Base-by-base conservation (phyloP, 2,329 filamentous ascomycete species). In the Xylariaceae sp. region DNA sequence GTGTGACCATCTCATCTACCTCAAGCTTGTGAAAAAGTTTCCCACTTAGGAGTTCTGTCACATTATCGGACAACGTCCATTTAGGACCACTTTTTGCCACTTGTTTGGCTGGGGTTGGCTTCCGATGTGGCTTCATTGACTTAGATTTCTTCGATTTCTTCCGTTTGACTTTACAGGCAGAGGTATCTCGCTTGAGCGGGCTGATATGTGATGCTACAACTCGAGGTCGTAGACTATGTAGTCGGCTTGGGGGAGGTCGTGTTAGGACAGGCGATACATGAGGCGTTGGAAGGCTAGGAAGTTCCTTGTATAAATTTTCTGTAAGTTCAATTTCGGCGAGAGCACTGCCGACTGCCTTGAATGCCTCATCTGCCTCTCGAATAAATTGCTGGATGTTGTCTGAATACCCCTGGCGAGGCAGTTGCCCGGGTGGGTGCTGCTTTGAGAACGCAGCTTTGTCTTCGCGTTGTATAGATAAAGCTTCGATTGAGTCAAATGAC, bases 1-100 rank as follows among this genome's bases (percentile, higher is more conserved):
- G 79, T 10, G 82, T 81, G 12, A 86, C 70, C 74, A 85, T 83
- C 70, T 87, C 84, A 49, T 85, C 81, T 0, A 78, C 83, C 58
- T 87, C 82, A 50, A 82, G 75, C 45, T 77, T 77, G 58, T 77
- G 77, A 66, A 87, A 85, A 44, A 81, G 74, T 43, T 80, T 81
- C 18, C 79, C 78, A 42, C 74, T 80, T 56, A 87, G 77, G 10
- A 85, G 73, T 26, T 83, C 83, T n/a, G 80, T 76, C 63, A 87
- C 75, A 59, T 83, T 84, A 49, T 83, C 81, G 0, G 81, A 76
- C 26, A 86, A 67, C 14, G 78, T 79, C 81, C 82, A 83, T 70
- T 79, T 75, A 43, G 79, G 68, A 20, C 68, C 70, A n/a, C 65
- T 67, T 59, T 68, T 73, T 44, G 52, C 55, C 48, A 61, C 57